Base-by-base conservation (phyloP, 2,329 filamentous ascomycete genomes). In the Colletotrichum gigasporum region DNA sequence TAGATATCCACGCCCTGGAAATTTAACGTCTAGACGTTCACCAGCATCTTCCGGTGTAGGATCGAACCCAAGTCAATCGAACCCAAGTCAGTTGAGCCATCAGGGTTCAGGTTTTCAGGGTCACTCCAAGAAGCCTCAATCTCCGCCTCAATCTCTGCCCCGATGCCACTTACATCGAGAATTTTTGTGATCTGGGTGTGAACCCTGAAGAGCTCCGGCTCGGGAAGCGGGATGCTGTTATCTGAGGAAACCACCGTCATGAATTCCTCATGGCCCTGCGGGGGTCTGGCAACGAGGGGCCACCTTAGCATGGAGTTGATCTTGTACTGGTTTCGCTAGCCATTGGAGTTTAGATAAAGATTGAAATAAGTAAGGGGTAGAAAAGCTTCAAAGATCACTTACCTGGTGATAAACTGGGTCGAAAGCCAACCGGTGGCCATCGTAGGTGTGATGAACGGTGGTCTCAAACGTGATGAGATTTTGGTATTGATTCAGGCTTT, bases 61-160 rank as follows among this genome's bases (percentile, higher is more conserved):
- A n/a, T n/a, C n/a, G n/a, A n/a, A n/a, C n/a, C n/a, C n/a, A n/a
- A n/a, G n/a, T n/a, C n/a, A n/a, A n/a, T n/a, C n/a, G n/a, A n/a
- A n/a, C n/a, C n/a, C n/a, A 45, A 28, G 44, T 48, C 44, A 12
- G 24, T 20, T 30, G 44, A 30, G 1, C 44, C 44, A 48, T 48
- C 24, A 30, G 44, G n/a, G 11, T 0, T 28, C 24, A 32, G 2
- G 44, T 48, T 48, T 5, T 48, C 44, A 3, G 44, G 44, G 44
- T 48, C 44, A 10, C 8, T 0, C 2, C 9, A 5, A 16, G 16
- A 47, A 32, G 24, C 44, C 14, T 32, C 0, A 5, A 47, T 32
- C 44, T 48, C 44, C 44, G n/a, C 26, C 26, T 18, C 8, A 30
- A 48, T 28, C 2, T 32, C 9, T 0, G 4, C 24, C 44, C 44